Percentiles rank a stretch among this genome's conserved stretches.
Evolutionary conservation across 805 yeast genomes (phyloP).

Genomic region (Zygoascus tannicola): DNA sequence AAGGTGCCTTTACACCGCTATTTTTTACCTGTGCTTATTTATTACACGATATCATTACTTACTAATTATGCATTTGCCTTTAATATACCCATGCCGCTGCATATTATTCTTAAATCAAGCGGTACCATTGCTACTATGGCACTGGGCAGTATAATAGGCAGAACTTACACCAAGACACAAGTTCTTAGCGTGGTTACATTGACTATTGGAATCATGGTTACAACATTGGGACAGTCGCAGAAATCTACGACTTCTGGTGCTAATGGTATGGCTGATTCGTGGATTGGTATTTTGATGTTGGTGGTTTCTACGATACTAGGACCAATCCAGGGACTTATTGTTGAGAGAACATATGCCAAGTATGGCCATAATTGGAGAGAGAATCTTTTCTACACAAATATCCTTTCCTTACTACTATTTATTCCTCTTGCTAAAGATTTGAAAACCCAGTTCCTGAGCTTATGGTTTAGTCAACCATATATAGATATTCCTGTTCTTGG

Average conservation of each 20-base stretch:
- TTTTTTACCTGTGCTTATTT: slow-evolving; percentile 39
- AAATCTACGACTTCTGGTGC: neutral
- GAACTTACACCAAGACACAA: slow-evolving; percentile 38
- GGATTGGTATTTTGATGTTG: slow-evolving; percentile 36
- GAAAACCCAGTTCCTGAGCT: slow-evolving; percentile 24
- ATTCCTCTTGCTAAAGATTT: slow-evolving; percentile 30
- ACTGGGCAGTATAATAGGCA: slow-evolving; percentile 43
- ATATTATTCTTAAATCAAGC: slow-evolving; percentile 56
- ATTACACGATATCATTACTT: slow-evolving; percentile 41
- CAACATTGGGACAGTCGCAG: slow-evolving; percentile 21
- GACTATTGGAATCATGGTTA: slow-evolving; percentile 45
- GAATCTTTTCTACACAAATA: slow-evolving; percentile 50
- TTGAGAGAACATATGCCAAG: slow-evolving; percentile 39
- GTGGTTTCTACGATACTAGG: slow-evolving; percentile 41
- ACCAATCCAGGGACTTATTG: slow-evolving; percentile 50
- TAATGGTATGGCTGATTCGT: slow-evolving; percentile 10
- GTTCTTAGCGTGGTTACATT: slow-evolving; percentile 42
- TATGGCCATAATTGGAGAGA: slow-evolving; percentile 61
- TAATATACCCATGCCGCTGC: slow-evolving; percentile 55
- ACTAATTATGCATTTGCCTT: slow-evolving; percentile 52
- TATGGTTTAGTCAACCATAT: slow-evolving; percentile 16
- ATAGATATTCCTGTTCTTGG: slow-evolving; percentile 5
- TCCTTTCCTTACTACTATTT: slow-evolving; percentile 47
- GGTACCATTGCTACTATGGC: slow-evolving; percentile 55
- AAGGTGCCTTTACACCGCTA: slow-evolving; percentile 28